These are phyloP conservation scores for Paramecium bursaria DNA, from an alignment of 73 alveolate genomes.

Conservation along the genomic window DNA sequence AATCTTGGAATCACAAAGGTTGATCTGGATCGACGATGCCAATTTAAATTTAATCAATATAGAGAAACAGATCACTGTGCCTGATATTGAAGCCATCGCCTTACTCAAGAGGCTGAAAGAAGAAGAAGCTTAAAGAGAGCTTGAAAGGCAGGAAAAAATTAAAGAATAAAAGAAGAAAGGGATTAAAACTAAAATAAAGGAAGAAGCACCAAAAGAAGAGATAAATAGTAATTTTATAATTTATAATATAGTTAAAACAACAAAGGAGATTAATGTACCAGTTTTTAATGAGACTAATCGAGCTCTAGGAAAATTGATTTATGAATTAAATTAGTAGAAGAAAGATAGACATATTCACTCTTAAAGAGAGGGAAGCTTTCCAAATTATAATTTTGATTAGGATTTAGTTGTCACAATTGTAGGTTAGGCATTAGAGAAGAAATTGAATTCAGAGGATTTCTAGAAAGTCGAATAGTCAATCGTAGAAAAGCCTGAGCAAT, in stretches of 20 bases:
- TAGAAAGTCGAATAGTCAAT: conserved; percentile 9
- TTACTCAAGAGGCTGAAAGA: conserved; percentile 35
- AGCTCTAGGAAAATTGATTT: neutral
- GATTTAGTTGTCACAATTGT: conserved; percentile 39
- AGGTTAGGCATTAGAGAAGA: conserved; percentile 55
- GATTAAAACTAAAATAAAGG: conserved; percentile 10
- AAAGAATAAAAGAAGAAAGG: conserved; percentile 37
- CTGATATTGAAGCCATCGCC: conserved; percentile 60
- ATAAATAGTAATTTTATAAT: conserved; percentile 6
- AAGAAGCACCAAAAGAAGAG: conserved; percentile 51
- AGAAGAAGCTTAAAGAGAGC: conserved; percentile 60
- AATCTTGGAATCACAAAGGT: conserved; percentile 26
- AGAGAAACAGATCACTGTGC: conserved; percentile 42
- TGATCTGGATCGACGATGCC: conserved; percentile 60
- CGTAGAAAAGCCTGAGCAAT: neutral
- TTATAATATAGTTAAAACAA: conserved; percentile 19
- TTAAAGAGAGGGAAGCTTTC: neutral
- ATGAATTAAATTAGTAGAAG: conserved; percentile 42
- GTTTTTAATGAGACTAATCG: conserved; percentile 16
- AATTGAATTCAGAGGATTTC: conserved; percentile 30
- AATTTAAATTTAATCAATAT: conserved; percentile 17
- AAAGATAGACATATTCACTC: conserved; percentile 55
- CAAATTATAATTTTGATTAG: conserved; percentile 24
- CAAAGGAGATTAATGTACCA: conserved; percentile 56
- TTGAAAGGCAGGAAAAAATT: conserved; percentile 39